phyloP scores from a whole-genome alignment of 768 basidiomycete species.

The Amanita pseudoporphyria region DNA sequence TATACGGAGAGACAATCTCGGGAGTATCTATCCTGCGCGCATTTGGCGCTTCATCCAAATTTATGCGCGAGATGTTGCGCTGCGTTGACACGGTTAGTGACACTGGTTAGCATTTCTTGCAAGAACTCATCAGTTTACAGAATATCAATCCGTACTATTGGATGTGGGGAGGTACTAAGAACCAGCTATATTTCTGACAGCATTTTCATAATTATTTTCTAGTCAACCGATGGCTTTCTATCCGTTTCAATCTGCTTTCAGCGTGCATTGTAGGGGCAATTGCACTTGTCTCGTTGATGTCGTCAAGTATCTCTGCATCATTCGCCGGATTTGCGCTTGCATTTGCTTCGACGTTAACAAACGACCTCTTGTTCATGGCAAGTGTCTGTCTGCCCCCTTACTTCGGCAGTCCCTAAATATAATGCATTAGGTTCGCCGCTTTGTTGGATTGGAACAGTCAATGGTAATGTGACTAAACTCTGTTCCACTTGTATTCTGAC shows the following conservation, averaged over 20 bases:
- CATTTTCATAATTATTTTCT: neutral
- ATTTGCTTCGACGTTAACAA: constrained; percentile 70
- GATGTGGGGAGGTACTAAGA: constrained; percentile 70
- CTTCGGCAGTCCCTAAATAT: neutral
- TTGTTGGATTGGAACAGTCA: constrained; percentile 83
- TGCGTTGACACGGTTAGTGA: constrained; percentile 67
- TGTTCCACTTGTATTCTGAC: neutral
- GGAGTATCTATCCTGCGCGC: constrained; percentile 52
- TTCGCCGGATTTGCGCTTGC: constrained; percentile 81
- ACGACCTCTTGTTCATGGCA: constrained; percentile 62
- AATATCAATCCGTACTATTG: constrained; percentile 74
- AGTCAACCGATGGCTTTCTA: constrained; percentile 89
- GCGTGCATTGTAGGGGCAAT: constrained; percentile 65
- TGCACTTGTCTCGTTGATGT: constrained; percentile 53
- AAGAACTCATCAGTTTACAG: constrained; percentile 15
- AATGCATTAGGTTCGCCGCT: constrained; percentile 51
- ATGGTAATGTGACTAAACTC: constrained; percentile 45
- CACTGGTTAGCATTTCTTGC: neutral
- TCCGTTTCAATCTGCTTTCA: constrained; percentile 79
- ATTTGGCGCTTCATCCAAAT: constrained; percentile 84
- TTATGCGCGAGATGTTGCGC: constrained; percentile 74
- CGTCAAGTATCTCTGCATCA: constrained; percentile 68
- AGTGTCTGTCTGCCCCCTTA: constrained; percentile 6
- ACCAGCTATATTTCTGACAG: neutral
- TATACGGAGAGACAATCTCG: constrained; percentile 36